Conservation (phyloP, 345 rosid genomes). For the Excoecaria cochinchinensis region DNA sequence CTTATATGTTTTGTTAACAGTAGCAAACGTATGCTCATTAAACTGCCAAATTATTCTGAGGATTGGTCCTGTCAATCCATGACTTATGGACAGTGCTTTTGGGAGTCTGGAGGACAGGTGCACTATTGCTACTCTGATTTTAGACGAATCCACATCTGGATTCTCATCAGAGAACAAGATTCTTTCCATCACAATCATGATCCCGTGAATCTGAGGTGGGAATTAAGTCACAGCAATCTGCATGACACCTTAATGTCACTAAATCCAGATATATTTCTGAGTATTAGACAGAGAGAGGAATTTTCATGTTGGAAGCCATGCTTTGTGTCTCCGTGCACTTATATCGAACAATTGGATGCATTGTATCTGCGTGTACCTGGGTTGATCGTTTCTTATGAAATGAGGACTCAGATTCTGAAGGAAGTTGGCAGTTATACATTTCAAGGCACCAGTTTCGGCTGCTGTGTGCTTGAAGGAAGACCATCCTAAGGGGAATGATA, state of each 20-base stretch:
- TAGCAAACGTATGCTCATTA: slow-evolving; percentile 14
- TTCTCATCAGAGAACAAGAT: neutral
- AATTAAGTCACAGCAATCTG: neutral
- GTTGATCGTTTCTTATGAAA: slow-evolving; percentile 14
- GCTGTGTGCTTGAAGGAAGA: neutral
- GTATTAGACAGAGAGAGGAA: neutral
- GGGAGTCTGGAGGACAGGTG: neutral
- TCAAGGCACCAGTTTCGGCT: slow-evolving; percentile 13
- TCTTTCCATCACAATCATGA: neutral
- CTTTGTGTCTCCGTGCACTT: slow-evolving; percentile 22
- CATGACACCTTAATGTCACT: neutral
- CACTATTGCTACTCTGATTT: slow-evolving; percentile 3
- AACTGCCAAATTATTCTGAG: slow-evolving; percentile 22
- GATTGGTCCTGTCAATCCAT: neutral
- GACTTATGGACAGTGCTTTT: neutral
- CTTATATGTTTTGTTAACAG: slow-evolving; percentile 15
- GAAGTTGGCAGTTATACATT: slow-evolving; percentile 23
- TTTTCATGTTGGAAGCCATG: slow-evolving; percentile 3
- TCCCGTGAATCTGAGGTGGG: slow-evolving; percentile 18
- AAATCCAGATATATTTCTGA: neutral
- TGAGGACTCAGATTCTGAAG: slow-evolving; percentile 11
- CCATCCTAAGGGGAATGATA: neutral
- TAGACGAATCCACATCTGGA: neutral
- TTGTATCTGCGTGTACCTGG: slow-evolving; percentile 30
- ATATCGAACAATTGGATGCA: slow-evolving; percentile 1